Evolutionary conservation across 2,329 filamentous ascomycete genomes (phyloP), one percentile per base, ranked within the genome.

Genomic region (Aspergillus sp.): DNA sequence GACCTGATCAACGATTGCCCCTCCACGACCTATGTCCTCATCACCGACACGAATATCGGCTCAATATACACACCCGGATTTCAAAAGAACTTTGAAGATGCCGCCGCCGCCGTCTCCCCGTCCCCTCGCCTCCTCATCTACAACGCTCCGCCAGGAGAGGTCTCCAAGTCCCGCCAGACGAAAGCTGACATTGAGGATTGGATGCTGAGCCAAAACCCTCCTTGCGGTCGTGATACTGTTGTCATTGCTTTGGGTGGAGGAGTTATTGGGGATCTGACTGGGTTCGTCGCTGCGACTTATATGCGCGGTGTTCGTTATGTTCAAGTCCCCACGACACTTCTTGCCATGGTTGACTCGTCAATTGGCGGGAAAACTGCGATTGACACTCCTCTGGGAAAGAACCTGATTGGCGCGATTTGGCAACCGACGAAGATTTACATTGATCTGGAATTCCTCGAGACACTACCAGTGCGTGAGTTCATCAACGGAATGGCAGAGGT

Each of bases 401-500:
- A 99, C 75, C 81, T 99, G 64, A 89, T 99, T 60, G 95, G 95
- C 4, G 89, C 94, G 38, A 98, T 99, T 79, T 98, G 94, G 93
- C 95, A 99, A 76, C 95, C 95, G 4, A 85, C 90, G 72, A 89
- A 92, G 65, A 93, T 98, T 67, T 99, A 97, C 79, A 93, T 99
- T 70, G 95, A 99, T 77, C 83, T 98, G 64, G 85, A 89, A 59
- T 98, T 99, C 74, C 83, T 99, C 59, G 92, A 96, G 74, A 96
- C 93, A 1, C 83, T 99, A 22, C 93, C 94, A 1, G 89, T 90
- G 66, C 86, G 95, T 68, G 94, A 99, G 79, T 94, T 99, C 73
- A 93, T 97, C 79, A 99, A 99, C 76, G 95, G 95, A 64, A 97
- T 99, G 94, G 95, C 94, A 28, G 95, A 99, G 81, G 94, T 99